Evolutionary conservation across 768 basidiomycete species (phyloP).

Genomic region (Rhodotorula taiwanensis): DNA sequence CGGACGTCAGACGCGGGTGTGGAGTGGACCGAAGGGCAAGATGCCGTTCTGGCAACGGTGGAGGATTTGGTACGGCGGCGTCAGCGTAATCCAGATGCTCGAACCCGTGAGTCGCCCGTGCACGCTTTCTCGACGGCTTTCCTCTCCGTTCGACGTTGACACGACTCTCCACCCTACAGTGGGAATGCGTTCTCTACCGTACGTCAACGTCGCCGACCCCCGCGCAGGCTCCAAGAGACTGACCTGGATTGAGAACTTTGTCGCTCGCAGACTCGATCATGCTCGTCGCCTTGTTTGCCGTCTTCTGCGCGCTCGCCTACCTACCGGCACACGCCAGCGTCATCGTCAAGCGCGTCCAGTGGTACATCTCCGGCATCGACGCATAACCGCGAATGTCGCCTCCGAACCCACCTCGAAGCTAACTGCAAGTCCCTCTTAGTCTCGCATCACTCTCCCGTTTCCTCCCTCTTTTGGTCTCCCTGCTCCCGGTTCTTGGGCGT

Average conservation of each 20-base stretch:
- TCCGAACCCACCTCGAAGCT: too few species aligned
- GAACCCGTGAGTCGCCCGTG: slow-evolving; percentile 14
- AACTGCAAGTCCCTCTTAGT: too few species aligned
- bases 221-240: too few species aligned
- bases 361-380: slow-evolving; percentile 20
- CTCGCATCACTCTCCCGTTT: too few species aligned
- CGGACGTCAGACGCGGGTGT: background rate
- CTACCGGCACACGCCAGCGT: slow-evolving; percentile 15
- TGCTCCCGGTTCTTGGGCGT: too few species aligned
- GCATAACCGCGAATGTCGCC: background rate
- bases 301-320: slow-evolving; percentile 21
- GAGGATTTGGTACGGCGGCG: slow-evolving; percentile 19
- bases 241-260: too few species aligned
- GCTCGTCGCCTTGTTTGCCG: slow-evolving; percentile 10
- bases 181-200: slow-evolving; percentile 29
- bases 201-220: too few species aligned
- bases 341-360: slow-evolving; percentile 6
- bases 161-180: background rate
- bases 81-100: slow-evolving; percentile 21
- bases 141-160: background rate
- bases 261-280: slow-evolving; percentile 21
- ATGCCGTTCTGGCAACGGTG: slow-evolving; percentile 1
- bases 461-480: too few species aligned
- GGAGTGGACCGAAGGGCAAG: background rate
- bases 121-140: background rate